These are phyloP conservation scores for Myxozyma neglecta DNA, from an alignment of 805 yeast genomes.

Conservation along the genomic window DNA sequence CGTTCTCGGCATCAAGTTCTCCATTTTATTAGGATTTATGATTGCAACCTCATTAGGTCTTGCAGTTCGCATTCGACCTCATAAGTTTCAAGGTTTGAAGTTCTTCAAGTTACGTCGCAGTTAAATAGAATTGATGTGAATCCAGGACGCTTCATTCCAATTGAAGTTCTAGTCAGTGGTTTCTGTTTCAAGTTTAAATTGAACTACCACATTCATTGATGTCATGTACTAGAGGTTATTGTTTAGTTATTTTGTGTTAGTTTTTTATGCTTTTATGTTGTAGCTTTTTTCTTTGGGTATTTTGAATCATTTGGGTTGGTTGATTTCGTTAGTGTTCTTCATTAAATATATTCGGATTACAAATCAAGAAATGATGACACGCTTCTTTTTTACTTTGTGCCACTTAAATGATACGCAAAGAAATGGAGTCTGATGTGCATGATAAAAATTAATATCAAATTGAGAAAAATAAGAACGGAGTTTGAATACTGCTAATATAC, in stretches of 20 bases:
- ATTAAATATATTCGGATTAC: neutral
- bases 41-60: constrained; percentile 17
- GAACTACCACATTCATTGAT: no score
- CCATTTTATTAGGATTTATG: constrained; percentile 13
- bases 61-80: constrained; percentile 23
- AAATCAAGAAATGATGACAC: neutral
- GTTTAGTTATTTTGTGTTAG: neutral
- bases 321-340: neutral
- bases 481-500: no score
- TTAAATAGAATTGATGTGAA: neutral
- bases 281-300: neutral
- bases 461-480: no score
- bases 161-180: no score
- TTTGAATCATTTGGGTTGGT: neutral
- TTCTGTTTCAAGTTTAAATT: no score
- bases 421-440: no score
- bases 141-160: neutral
- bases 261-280: neutral
- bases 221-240: neutral
- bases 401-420: no score
- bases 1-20: constrained; percentile 11
- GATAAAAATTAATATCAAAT: no score
- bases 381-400: neutral
- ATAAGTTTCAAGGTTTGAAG: constrained; percentile 23
- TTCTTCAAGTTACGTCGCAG: constrained; percentile 1